phyloP scores from a whole-genome alignment of 2,329 filamentous ascomycete species.

The Alternaria angustiovoidea region DNA sequence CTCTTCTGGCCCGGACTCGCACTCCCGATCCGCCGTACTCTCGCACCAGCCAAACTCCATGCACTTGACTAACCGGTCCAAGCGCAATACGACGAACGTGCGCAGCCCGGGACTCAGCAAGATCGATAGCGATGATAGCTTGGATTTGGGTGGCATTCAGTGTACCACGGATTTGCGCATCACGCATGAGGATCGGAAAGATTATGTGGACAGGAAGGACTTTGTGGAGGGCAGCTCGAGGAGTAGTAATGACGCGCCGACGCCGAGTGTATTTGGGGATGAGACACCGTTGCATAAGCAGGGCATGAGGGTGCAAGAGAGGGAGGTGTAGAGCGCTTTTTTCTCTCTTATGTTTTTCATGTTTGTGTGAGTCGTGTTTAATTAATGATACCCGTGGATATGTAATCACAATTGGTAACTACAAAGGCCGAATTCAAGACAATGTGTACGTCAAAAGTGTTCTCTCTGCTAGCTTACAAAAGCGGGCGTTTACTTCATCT shows the following conservation, averaged over 20 bases:
- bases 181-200: slow-evolving; percentile 11
- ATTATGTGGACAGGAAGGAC: slow-evolving; percentile 4
- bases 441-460: rapidly evolving
- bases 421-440: not conserved
- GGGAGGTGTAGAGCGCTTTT: not conserved
- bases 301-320: slow-evolving; percentile 5
- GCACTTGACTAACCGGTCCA: slow-evolving; percentile 22
- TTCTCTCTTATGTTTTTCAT: not conserved
- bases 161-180: slow-evolving; percentile 30
- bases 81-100: not conserved
- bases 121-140: slow-evolving; percentile 34
- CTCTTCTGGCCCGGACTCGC: slow-evolving; percentile 25
- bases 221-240: slow-evolving; percentile 22
- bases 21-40: slow-evolving; percentile 21
- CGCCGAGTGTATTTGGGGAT: slow-evolving; percentile 36
- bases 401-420: not conserved
- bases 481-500: not conserved
- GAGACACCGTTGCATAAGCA: slow-evolving; percentile 36
- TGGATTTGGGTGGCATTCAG: slow-evolving; percentile 31
- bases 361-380: not conserved
- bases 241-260: slow-evolving; percentile 29
- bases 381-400: slow-evolving; percentile 9
- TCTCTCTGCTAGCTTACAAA: not conserved
- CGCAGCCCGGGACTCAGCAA: slow-evolving; percentile 23
- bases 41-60: slow-evolving; percentile 25